Evolutionary conservation across 73 alveolate genomes (phyloP).

Genomic region (Urostyla sp.): DNA sequence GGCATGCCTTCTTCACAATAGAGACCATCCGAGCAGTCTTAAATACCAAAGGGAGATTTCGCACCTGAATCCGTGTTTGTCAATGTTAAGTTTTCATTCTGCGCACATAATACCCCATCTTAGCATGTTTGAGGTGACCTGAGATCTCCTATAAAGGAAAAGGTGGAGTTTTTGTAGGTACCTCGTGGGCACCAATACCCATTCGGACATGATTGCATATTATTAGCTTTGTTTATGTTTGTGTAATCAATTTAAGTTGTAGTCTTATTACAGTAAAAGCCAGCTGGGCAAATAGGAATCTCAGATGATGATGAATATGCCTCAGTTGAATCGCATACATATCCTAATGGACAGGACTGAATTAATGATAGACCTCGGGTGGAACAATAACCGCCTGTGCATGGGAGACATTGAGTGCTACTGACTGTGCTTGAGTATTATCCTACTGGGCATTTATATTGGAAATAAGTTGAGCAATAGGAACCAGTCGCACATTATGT

Average conservation of each 20-base stretch:
- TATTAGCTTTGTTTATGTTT: conserved; percentile 36
- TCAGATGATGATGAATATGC: conserved; percentile 8
- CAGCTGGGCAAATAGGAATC: conserved; percentile 77
- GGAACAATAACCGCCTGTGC: conserved; percentile 76
- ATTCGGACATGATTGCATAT: conserved; percentile 55
- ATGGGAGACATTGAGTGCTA: conserved; percentile 33
- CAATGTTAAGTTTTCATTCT: background rate
- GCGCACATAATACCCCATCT: conserved; percentile 67
- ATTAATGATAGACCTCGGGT: background rate
- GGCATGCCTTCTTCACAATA: conserved; percentile 62
- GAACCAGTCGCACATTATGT: conserved; percentile 70
- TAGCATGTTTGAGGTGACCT: conserved; percentile 67
- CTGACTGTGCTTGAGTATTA: background rate
- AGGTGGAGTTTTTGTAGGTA: conserved; percentile 1
- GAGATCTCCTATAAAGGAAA: conserved; percentile 49
- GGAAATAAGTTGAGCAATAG: conserved; percentile 66
- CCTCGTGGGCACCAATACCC: conserved; percentile 66
- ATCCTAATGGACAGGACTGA: conserved; percentile 75
- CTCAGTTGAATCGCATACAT: conserved; percentile 43
- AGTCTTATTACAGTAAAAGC: conserved; percentile 73
- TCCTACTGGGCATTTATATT: conserved; percentile 70
- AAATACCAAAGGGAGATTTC: conserved; percentile 36
- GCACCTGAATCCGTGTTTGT: conserved; percentile 35
- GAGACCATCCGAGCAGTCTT: conserved; percentile 61
- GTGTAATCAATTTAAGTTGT: conserved; percentile 30